A percentile compares a stretch with the other conserved stretches of the same genome.
Evolutionary conservation across 495 filamentous ascomycete species (phyloP).

Genomic region (Paragyromitra xinjiangensis): DNA sequence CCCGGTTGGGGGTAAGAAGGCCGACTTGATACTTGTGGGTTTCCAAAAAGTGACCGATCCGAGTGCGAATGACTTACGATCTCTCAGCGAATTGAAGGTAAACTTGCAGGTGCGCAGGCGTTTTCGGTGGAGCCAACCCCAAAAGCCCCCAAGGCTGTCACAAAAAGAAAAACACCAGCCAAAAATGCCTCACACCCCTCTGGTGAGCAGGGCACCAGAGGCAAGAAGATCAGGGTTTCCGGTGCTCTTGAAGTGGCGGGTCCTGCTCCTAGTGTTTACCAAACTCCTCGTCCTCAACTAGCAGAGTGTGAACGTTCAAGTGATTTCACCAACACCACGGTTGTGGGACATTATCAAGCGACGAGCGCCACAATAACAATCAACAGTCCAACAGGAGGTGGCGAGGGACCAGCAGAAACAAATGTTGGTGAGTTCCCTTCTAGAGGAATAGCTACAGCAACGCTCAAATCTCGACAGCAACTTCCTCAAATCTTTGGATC

Average conservation of each 20-base stretch:
- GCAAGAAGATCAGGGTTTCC: conserved; percentile 8
- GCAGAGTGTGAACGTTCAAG: not conserved
- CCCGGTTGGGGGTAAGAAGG: conserved; percentile 45
- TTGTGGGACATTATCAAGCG: not conserved
- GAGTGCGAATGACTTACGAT: not conserved
- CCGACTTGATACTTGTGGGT: conserved; percentile 42
- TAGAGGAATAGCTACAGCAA: not conserved
- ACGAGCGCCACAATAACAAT: not conserved
- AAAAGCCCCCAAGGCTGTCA: not conserved
- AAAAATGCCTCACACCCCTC: conserved; percentile 15
- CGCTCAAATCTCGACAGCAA: not conserved
- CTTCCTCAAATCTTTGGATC: not conserved
- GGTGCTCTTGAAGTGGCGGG: not conserved
- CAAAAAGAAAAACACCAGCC: conserved; percentile 31
- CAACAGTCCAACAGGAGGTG: not conserved
- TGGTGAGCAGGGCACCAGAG: not conserved
- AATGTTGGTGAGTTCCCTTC: not conserved
- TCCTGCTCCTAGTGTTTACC: not conserved
- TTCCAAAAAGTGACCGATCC: not conserved
- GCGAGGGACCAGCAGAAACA: not conserved
- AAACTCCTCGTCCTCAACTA: not conserved
- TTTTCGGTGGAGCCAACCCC: not conserved
- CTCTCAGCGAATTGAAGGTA: conserved; percentile 28
- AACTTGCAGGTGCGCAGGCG: not conserved
- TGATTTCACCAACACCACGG: not conserved